Conservation (phyloP, 768 basidiomycete species). For the Kwoniella sp. region DNA sequence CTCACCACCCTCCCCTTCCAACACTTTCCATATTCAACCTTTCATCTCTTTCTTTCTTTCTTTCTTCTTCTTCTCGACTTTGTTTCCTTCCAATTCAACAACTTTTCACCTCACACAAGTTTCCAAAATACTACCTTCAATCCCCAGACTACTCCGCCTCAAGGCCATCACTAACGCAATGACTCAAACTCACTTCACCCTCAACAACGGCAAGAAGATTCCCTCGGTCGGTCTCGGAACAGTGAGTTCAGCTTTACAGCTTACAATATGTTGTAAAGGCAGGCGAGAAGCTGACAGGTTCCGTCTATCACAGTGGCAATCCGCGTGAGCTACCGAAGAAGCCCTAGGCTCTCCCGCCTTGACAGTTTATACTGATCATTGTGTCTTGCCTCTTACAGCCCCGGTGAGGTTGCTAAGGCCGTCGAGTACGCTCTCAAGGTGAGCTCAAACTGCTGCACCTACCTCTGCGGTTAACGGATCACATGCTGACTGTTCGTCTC, state of each 20-base stretch:
- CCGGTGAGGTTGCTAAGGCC: conserved; percentile 51
- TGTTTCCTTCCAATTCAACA: neutral
- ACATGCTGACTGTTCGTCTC: neutral
- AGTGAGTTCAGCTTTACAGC: conserved; percentile 32
- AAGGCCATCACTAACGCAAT: conserved; percentile 26
- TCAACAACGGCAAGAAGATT: conserved; percentile 64
- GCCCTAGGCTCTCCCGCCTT: neutral
- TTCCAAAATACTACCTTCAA: conserved; percentile 25
- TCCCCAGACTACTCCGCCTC: conserved; percentile 18
- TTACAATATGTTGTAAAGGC: neutral
- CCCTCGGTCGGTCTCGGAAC: conserved; percentile 72
- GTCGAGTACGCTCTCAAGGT: conserved; percentile 53
- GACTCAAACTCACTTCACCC: conserved; percentile 47
- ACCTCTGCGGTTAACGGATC: conserved; percentile 6
- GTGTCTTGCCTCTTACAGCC: conserved; percentile 5
- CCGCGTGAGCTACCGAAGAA: conserved; percentile 32
- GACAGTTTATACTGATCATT: neutral
- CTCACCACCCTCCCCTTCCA: conserved; percentile 4
- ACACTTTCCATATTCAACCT: neutral
- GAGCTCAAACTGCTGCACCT: conserved; percentile 5
- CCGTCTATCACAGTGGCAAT: conserved; percentile 41
- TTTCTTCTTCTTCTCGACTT: conserved; percentile 10
- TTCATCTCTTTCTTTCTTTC: conserved; percentile 19
- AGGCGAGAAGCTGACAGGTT: neutral
- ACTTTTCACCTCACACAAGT: neutral